Base-by-base conservation (phyloP, 495 filamentous ascomycete genomes). In the Barbatosphaeria neglecta region DNA sequence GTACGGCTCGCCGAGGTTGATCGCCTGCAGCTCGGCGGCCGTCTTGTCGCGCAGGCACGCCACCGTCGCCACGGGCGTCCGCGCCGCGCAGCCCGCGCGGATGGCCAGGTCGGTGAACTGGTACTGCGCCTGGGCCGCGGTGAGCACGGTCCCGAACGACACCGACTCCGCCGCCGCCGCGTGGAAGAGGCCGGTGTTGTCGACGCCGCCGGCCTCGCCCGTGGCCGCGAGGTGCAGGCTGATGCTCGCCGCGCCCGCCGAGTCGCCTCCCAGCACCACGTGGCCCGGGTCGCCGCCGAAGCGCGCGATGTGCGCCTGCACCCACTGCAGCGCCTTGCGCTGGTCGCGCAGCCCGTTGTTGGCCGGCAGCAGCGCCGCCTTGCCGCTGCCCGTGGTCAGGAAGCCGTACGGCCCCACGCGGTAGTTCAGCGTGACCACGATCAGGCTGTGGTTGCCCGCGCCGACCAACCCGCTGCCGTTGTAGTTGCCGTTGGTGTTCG, bases 321-420 rank as follows among this genome's bases (percentile, higher is more conserved):
- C 72, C 83, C 83, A 89, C 38, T 80, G 52, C 39, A 89, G 57
- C 8, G 75, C 73, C 46, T 77, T 69, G 37, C 77, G 65, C 58
- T 87, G 82, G 59, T 89, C 84, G 38, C 76, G 74, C 24, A 89
- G 62, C 0, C 84, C 84, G 55, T 77, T 81, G 56, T 89, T 89
- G 20, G 11, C 68, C 64, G 41, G 65, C 33, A 66, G 64, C 28
- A 66, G 53, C 1, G 84, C n/a, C n/a, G n/a, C n/a, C n/a, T n/a
- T n/a, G n/a, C n/a, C 58, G 50, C 81, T 72, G 6, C 71, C 54
- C 41, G 76, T 70, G 0, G 82, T 76, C 1, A 87, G 65, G 50
- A 86, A 87, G 0, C 84, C 84, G 54, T 75, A 84, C 0, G 79
- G 71, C 0, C 84, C 83, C 13, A 87, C 81, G 8, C 84, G 80